These are phyloP conservation scores for Gossypium anomalum DNA, from an alignment of 345 rosid species.

Conservation along the genomic window DNA sequence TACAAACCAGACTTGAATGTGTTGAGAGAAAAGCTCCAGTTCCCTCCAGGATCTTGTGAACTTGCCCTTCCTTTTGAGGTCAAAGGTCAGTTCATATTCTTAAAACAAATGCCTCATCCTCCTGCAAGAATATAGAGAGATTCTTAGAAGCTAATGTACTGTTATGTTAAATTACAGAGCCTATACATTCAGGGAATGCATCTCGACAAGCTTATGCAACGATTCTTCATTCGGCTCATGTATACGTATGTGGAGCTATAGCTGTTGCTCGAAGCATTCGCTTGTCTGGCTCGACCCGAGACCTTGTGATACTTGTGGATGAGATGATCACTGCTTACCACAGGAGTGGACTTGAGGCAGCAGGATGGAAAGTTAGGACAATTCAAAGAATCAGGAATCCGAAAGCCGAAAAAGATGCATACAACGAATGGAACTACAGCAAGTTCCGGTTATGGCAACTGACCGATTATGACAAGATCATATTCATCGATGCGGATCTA, in stretches of 20 bases:
- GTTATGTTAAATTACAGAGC: slow-evolving; percentile 32
- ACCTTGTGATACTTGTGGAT: slow-evolving; percentile 88
- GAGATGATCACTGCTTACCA: slow-evolving; percentile 69
- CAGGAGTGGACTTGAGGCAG: slow-evolving; percentile 79
- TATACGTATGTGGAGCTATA: slow-evolving; percentile 92
- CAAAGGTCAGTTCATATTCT: slow-evolving; percentile 39
- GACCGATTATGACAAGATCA: slow-evolving; percentile 85
- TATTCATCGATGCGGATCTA: slow-evolving; percentile 87
- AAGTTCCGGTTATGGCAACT: slow-evolving; percentile 92
- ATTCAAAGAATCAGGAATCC: slow-evolving; percentile 89
- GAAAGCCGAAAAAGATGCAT: slow-evolving; percentile 90
- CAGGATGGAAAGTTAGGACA: slow-evolving; percentile 84
- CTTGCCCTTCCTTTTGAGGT: slow-evolving; percentile 80
- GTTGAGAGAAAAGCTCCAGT: slow-evolving; percentile 69
- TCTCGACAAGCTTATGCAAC: slow-evolving; percentile 66
- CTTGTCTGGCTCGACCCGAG: slow-evolving; percentile 78
- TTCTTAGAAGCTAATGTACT: slow-evolving; percentile 2
- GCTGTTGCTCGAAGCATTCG: slow-evolving; percentile 90
- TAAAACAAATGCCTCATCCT: slow-evolving; percentile 1
- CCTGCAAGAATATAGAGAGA: neutral
- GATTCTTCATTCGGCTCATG: slow-evolving; percentile 45
- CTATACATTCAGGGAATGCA: slow-evolving; percentile 48
- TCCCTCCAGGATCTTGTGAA: slow-evolving; percentile 93
- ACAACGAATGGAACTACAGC: slow-evolving; percentile 98
- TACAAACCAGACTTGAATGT: slow-evolving; percentile 62